Base-by-base conservation (phyloP, 2,329 filamentous ascomycete genomes). In the Ophiocordyceps camponoti-saundersi region DNA sequence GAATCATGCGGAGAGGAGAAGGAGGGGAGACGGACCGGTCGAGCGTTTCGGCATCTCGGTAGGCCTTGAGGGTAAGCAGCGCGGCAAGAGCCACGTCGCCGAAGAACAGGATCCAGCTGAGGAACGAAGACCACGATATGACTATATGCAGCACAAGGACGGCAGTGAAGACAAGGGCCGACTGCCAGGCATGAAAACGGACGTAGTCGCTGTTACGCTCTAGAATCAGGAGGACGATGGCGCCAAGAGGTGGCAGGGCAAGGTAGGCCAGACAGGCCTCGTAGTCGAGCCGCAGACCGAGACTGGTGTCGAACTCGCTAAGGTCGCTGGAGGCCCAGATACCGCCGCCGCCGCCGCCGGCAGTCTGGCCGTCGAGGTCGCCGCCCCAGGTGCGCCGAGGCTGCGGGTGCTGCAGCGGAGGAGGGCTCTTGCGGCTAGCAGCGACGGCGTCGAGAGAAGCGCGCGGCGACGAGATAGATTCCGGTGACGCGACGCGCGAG, bases 161-260 rank as follows among this genome's bases (percentile, higher is more conserved):
- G 44, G 75, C 75, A 0, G 85, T 82, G 62, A 95, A 95, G 3
- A 94, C 64, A 57, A 95, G 70, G 52, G 82, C 81, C 7, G 84
- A 85, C 65, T 98, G 92, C 90, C 92, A 98, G 8, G 92, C 92
- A 63, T 98, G 92, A 56, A 96, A 96, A 85, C 92, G 77, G 48
- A 98, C 92, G 64, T 95, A 98, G 66, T 98, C 92, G 59, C 88
- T 95, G 69, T 95, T 92, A 59, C 89, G 79, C 72, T 98, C 92
- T 52, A 90, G 61, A 42, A 96, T 75, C 53, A 98, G 65, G 55
- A 98, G 65, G 53, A 95, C 62, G 23, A 95, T 85, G 3, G 84
- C 85, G 3, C 90, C 92, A 0, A 89, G 72, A 1, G 92, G 92
- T 51, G 92, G 92, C 15, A 94, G 66, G 45, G 83, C 70, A 51